These are phyloP conservation scores for Amanita exitialis DNA, from an alignment of 768 basidiomycete species.

Conservation along the genomic window DNA sequence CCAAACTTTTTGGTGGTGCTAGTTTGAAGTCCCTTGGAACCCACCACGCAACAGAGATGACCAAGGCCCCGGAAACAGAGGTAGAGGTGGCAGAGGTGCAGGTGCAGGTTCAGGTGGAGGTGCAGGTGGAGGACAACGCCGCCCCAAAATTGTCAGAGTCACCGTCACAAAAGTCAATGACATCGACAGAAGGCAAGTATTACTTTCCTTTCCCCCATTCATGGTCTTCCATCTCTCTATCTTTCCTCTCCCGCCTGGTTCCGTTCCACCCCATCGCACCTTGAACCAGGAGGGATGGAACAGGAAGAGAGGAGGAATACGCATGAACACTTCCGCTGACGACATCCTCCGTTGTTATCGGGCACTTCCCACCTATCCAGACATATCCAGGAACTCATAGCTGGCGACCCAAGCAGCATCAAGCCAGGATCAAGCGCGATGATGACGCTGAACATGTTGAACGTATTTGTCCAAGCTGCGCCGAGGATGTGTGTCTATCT, in stretches of 20 bases:
- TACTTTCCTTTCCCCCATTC: neutral
- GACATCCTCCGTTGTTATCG: neutral
- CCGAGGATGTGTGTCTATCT: conserved; percentile 1
- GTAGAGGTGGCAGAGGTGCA: neutral
- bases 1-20: neutral
- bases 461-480: conserved; percentile 3
- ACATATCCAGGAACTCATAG: neutral
- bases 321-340: neutral
- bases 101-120: neutral
- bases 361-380: neutral
- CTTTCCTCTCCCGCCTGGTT: neutral
- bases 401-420: neutral
- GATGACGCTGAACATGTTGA: conserved; percentile 5
- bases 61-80: neutral
- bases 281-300: neutral
- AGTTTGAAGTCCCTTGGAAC: conserved; percentile 5
- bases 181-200: neutral
- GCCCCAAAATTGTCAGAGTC: neutral
- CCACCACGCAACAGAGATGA: neutral
- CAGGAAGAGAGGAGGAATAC: neutral
- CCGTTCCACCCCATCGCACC: neutral
- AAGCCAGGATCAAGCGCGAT: neutral
- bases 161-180: neutral
- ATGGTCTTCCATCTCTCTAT: neutral
- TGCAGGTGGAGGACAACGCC: neutral